These are phyloP conservation scores for Aspergillus hancockii DNA, from an alignment of 495 filamentous ascomycete species.

Conservation along the genomic window DNA sequence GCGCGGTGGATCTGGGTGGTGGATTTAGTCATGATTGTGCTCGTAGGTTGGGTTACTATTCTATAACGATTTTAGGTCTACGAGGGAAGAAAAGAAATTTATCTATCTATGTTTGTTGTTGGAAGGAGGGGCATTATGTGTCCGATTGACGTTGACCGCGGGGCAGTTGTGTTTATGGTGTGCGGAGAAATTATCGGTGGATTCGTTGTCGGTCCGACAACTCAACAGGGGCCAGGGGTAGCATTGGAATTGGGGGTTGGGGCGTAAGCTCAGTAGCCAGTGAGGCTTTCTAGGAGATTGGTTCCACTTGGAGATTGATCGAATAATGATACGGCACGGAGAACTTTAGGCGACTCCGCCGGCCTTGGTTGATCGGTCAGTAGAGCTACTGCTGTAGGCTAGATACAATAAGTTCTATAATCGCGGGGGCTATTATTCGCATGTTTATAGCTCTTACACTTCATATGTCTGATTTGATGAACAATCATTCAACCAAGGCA, in stretches of 20 bases:
- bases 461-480: too few relatives aligned
- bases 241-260: not conserved
- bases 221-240: not conserved
- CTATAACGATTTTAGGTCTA: not conserved
- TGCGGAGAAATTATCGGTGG: conserved; percentile 30
- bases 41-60: not conserved
- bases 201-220: conserved; percentile 6
- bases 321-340: not conserved
- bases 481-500: too few relatives aligned
- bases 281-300: not conserved
- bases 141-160: conserved; percentile 5
- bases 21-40: conserved; percentile 29
- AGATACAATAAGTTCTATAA: too few relatives aligned
- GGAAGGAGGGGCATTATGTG: conserved; percentile 1
- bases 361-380: not conserved
- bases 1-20: conserved; percentile 40
- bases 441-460: too few relatives aligned
- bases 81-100: not conserved
- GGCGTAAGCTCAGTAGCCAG: not conserved
- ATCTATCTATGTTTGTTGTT: not conserved
- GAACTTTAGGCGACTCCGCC: not conserved
- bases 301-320: not conserved
- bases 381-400: not conserved
- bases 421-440: too few relatives aligned
- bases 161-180: conserved; percentile 5